Conservation (phyloP, 2,329 filamentous ascomycete genomes). For the Plenodomus lindquistii region DNA sequence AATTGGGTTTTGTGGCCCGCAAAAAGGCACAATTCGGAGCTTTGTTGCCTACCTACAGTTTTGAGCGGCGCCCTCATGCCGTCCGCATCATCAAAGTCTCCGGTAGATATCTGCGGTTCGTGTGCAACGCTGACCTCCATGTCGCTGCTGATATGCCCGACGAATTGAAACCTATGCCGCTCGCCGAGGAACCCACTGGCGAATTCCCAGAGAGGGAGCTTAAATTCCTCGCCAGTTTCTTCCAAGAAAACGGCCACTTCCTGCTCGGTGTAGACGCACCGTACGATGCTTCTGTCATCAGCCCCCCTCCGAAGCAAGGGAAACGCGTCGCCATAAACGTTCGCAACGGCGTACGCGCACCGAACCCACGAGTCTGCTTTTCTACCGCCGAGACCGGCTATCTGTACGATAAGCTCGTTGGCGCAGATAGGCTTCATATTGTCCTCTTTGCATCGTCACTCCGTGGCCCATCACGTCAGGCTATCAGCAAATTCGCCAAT, state of each 20-base stretch:
- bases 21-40: conserved; percentile 10
- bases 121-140: conserved; percentile 29
- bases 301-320: not conserved
- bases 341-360: conserved; percentile 32
- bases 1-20: conserved; percentile 34
- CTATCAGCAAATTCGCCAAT: conserved; percentile 6
- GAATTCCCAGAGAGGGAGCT: not conserved
- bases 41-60: not conserved
- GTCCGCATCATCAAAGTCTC: conserved; percentile 24
- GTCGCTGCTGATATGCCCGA: conserved; percentile 1
- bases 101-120: conserved; percentile 21
- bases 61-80: conserved; percentile 32
- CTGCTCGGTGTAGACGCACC: conserved; percentile 1
- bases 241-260: not conserved
- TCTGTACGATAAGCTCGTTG: conserved; percentile 38
- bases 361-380: conserved; percentile 31
- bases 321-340: not conserved
- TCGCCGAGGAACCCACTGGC: too few species aligned
- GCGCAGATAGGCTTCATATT: conserved; percentile 31
- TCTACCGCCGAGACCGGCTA: conserved; percentile 15
- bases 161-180: not conserved
- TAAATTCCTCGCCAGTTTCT: conserved; percentile 10
- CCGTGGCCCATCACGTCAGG: conserved; percentile 20
- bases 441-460: conserved; percentile 29
- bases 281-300: not conserved